phyloP scores from a whole-genome alignment of 768 basidiomycete species.

The Mycena latifolia region DNA sequence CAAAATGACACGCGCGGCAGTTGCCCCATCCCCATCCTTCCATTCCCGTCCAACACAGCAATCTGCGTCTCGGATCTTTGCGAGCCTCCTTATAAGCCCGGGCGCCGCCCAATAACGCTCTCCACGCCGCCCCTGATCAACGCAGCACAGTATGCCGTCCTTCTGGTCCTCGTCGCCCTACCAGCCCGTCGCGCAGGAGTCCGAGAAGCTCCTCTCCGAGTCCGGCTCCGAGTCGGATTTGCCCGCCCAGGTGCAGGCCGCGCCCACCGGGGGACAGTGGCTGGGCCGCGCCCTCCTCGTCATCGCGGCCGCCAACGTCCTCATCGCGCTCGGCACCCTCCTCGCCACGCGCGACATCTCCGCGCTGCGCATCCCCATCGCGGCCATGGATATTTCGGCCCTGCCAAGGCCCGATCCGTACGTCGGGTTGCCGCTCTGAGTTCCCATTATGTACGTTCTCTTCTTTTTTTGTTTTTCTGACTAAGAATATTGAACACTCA shows the following conservation, averaged over 20 bases:
- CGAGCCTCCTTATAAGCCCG: background rate
- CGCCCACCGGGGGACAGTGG: too few relatives aligned
- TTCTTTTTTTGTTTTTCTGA: too few relatives aligned
- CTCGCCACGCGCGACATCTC: slow-evolving; percentile 9
- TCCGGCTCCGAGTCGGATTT: too few relatives aligned
- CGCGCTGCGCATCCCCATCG: slow-evolving; percentile 4
- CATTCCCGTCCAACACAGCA: too few relatives aligned
- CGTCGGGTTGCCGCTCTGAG: slow-evolving; percentile 15
- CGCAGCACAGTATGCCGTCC: slow-evolving; percentile 1
- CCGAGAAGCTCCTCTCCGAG: too few relatives aligned
- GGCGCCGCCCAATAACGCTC: background rate
- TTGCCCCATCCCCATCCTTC: too few relatives aligned
- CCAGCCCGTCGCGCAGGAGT: slow-evolving; percentile 18
- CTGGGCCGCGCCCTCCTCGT: background rate
- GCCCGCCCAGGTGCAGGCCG: too few relatives aligned
- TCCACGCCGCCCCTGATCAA: background rate
- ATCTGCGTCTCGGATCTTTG: background rate
- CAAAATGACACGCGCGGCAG: background rate
- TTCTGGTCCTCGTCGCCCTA: slow-evolving; percentile 19
- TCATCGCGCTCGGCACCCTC: slow-evolving; percentile 10
- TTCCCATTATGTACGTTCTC: too few relatives aligned
- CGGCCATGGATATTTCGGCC: slow-evolving; percentile 9
- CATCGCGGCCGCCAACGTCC: slow-evolving; percentile 13
- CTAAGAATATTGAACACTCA: too few relatives aligned
- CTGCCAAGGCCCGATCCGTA: slow-evolving; percentile 30